Percentiles rank a stretch among this genome's conserved stretches.
These are phyloP conservation scores for Coemansia pectinata DNA, from an alignment of 192 early-diverging fungal genomes.

Conservation along the genomic window DNA sequence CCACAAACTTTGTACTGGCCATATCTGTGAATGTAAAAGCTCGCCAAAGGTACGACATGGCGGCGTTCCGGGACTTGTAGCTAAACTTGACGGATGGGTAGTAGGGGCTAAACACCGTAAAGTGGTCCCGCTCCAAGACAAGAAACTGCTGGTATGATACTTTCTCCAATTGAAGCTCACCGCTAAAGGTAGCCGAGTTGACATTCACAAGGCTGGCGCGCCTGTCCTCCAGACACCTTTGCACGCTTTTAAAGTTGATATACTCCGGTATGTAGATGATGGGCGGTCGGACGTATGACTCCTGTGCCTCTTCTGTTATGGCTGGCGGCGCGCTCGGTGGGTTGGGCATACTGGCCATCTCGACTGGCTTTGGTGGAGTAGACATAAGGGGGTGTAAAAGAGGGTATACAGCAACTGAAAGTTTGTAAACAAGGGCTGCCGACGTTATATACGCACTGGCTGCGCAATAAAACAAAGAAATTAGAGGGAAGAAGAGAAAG, in stretches of 20 bases:
- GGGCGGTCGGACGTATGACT: too few relatives aligned
- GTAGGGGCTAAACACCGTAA: not conserved
- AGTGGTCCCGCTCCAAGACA: not conserved
- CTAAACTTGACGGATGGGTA: not conserved
- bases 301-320: not conserved
- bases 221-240: not conserved
- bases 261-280: not conserved
- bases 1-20: not conserved
- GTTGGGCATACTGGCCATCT: not conserved
- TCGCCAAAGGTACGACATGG: not conserved
- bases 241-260: not conserved
- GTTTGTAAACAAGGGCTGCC: not conserved
- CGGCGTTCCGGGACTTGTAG: slow-evolving; percentile 8
- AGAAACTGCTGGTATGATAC: not conserved
- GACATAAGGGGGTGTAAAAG: not conserved
- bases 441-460: not conserved
- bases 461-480: not conserved
- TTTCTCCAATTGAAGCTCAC: not conserved
- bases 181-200: slow-evolving; percentile 2
- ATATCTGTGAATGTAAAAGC: not conserved
- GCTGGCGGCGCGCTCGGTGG: not conserved
- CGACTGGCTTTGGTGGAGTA: not conserved
- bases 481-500: not conserved
- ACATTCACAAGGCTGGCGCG: not conserved
- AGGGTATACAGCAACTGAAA: not conserved